These are phyloP conservation scores for Ceratocystiopsis sp. DNA, from an alignment of 2,329 filamentous ascomycete species.

Conservation along the genomic window DNA sequence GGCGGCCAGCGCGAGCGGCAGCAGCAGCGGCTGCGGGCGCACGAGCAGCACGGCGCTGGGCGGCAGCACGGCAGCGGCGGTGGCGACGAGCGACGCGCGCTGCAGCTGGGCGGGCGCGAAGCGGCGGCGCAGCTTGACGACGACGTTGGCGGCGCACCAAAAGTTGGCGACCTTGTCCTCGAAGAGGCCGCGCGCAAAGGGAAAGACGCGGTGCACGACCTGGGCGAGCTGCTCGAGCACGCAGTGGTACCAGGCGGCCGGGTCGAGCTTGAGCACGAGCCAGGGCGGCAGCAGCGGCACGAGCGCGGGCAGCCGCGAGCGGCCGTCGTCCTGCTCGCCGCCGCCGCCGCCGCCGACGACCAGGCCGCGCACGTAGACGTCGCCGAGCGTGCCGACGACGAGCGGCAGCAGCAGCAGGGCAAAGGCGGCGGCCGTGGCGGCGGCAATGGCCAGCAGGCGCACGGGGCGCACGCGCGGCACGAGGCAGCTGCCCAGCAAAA, in stretches of 20 bases:
- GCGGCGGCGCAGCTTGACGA: slow-evolving; percentile 67
- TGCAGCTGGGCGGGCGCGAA: slow-evolving; percentile 60
- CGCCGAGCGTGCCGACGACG: slow-evolving; percentile 51
- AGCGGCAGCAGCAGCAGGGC: slow-evolving; percentile 60
- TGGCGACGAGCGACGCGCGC: slow-evolving; percentile 55
- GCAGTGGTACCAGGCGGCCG: slow-evolving; percentile 54
- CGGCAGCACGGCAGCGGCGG: slow-evolving; percentile 57
- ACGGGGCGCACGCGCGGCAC: slow-evolving; percentile 50
- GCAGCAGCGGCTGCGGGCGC: slow-evolving; percentile 55
- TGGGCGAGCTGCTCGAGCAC: slow-evolving; percentile 65
- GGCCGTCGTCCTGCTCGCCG: slow-evolving; percentile 40
- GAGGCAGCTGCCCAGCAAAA: slow-evolving; percentile 73
- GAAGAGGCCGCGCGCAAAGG: slow-evolving; percentile 87
- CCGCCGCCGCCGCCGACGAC: slow-evolving; percentile 29
- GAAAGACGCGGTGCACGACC: slow-evolving; percentile 81
- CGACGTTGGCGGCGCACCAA: slow-evolving; percentile 84
- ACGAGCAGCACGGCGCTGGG: slow-evolving; percentile 67
- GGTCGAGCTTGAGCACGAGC: slow-evolving; percentile 41
- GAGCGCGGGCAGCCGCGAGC: slow-evolving; percentile 39
- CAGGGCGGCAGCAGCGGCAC: slow-evolving; percentile 41
- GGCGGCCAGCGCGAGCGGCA: slow-evolving; percentile 66
- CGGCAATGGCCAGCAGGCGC: slow-evolving; percentile 57
- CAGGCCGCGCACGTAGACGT: slow-evolving; percentile 48
- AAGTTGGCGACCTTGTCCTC: slow-evolving; percentile 99
- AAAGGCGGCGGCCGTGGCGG: slow-evolving; percentile 59